Conservation (phyloP, 257 asterid genomes). For the Solanum habrochaites region DNA sequence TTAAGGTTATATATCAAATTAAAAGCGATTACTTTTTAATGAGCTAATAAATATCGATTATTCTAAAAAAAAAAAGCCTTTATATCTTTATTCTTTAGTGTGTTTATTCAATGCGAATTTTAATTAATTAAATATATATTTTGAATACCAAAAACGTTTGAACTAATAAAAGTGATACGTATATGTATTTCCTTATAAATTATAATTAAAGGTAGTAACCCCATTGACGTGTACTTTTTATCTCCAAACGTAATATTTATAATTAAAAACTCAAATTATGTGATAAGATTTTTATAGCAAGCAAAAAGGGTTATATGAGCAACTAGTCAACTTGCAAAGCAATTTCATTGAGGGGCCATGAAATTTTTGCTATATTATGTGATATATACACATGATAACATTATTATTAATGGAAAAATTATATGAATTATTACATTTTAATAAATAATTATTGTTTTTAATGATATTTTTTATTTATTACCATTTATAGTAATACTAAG, state of each 20-base stretch:
- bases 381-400: background rate
- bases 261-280: background rate
- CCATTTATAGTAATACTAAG: too few relatives aligned
- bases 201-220: background rate
- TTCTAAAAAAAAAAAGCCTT: background rate
- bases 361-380: background rate
- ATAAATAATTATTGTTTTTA: too few relatives aligned
- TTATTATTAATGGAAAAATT: background rate
- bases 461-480: too few relatives aligned
- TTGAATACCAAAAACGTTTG: background rate
- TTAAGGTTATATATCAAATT: background rate
- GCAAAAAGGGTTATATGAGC: background rate
- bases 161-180: background rate
- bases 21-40: background rate
- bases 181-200: background rate
- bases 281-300: background rate
- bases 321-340: background rate
- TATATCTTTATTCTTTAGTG: background rate
- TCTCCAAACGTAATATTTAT: background rate
- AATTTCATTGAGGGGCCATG: background rate
- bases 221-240: background rate
- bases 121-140: background rate
- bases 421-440: too few relatives aligned
- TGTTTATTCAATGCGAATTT: background rate
- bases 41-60: background rate